Conservation (phyloP, 768 basidiomycete genomes). For the Rhizopogon roseolus region DNA sequence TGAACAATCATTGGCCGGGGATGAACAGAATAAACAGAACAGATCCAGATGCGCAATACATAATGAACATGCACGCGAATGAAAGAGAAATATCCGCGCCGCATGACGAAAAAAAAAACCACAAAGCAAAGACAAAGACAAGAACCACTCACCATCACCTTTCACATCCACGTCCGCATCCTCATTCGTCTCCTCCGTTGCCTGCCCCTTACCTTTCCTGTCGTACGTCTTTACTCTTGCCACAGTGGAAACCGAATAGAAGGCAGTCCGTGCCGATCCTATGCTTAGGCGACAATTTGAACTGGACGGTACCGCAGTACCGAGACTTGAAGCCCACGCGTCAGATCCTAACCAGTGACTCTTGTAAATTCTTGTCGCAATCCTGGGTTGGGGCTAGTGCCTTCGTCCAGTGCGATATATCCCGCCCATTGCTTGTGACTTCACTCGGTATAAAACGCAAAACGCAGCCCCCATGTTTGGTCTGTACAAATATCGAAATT, state of each 20-base stretch:
- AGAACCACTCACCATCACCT: conserved; percentile 15
- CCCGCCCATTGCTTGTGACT: too few species aligned
- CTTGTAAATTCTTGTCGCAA: too few species aligned
- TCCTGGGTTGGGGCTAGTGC: too few species aligned
- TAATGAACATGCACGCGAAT: neutral
- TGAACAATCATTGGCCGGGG: neutral
- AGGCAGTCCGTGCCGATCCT: neutral
- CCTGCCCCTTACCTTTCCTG: conserved; percentile 23
- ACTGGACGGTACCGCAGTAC: neutral
- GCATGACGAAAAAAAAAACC: neutral
- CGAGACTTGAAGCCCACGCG: neutral
- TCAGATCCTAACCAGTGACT: neutral
- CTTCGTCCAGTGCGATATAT: too few species aligned
- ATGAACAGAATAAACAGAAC: neutral
- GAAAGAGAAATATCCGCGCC: neutral
- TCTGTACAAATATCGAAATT: too few species aligned
- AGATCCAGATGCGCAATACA: too few species aligned
- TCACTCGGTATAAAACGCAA: too few species aligned
- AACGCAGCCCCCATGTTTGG: too few species aligned
- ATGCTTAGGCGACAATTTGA: neutral
- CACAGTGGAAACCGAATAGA: neutral
- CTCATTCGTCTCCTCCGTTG: neutral
- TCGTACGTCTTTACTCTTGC: neutral
- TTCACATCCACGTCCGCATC: conserved; percentile 14
- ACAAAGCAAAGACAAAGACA: too few species aligned